Conservation (phyloP, 495 filamentous ascomycete genomes). For the Penicillium fimorum region DNA sequence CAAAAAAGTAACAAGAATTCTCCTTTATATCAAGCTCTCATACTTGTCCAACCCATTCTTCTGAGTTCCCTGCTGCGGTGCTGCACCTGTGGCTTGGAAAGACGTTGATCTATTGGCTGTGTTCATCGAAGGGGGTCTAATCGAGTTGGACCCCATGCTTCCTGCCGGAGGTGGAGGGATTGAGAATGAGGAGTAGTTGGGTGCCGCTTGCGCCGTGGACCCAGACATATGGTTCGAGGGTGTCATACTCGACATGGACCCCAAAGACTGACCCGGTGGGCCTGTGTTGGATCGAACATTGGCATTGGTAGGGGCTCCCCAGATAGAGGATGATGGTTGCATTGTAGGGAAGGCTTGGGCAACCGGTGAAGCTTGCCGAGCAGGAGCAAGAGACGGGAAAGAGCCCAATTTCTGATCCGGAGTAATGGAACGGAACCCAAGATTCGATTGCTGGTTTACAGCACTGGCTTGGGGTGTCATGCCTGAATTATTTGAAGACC, state of each 20-base stretch:
- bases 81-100: constrained; percentile 21
- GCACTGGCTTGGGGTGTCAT: constrained; percentile 22
- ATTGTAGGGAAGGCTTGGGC: constrained; percentile 32
- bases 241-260: constrained; percentile 30
- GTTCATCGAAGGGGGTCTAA: constrained; percentile 22
- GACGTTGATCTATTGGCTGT: constrained; percentile 19
- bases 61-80: constrained; percentile 34
- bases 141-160: constrained; percentile 12
- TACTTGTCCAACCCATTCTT: constrained; percentile 72
- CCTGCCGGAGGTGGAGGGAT: constrained; percentile 46
- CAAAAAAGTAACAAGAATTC: background rate
- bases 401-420: constrained; percentile 51
- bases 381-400: constrained; percentile 51
- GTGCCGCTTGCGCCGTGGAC: constrained; percentile 23
- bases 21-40: constrained; percentile 66
- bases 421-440: constrained; percentile 48
- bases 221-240: constrained; percentile 20
- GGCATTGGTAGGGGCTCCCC: constrained; percentile 18
- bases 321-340: constrained; percentile 34
- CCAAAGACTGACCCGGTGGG: constrained; percentile 26
- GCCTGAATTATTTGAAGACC: constrained; percentile 39
- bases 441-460: constrained; percentile 22
- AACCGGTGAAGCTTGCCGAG: constrained; percentile 31
- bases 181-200: constrained; percentile 46
- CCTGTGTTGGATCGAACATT: constrained; percentile 21